phyloP scores from a whole-genome alignment of 1,284 basidiomycete species.

The Fomitopsis betulina region DNA sequence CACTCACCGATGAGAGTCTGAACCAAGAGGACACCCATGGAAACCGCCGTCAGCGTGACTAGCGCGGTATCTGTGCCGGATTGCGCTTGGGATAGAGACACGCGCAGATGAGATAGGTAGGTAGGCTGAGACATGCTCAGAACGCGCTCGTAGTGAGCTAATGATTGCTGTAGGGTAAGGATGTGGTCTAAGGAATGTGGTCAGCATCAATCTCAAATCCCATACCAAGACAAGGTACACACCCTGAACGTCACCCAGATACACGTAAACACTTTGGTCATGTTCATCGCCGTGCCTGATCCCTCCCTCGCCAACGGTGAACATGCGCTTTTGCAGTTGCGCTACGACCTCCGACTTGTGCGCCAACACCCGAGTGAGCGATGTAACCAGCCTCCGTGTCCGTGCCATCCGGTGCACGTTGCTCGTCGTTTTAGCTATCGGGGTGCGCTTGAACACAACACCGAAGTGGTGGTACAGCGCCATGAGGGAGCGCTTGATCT shows the following conservation, averaged over 20 bases:
- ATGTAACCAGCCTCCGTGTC: slow-evolving; percentile 79
- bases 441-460: slow-evolving; percentile 13
- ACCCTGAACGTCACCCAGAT: slow-evolving; percentile 94
- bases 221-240: slow-evolving; percentile 14
- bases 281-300: slow-evolving; percentile 38
- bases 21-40: slow-evolving; percentile 66
- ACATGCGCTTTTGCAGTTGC: slow-evolving; percentile 73
- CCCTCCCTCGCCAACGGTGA: slow-evolving; percentile 33
- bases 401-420: slow-evolving; percentile 74
- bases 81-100: slow-evolving; percentile 58
- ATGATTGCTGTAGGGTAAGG: slow-evolving; percentile 78
- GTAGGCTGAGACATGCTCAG: slow-evolving; percentile 85
- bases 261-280: slow-evolving; percentile 72
- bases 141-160: slow-evolving; percentile 88
- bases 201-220: background rate
- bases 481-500: slow-evolving; percentile 14
- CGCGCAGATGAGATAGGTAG: slow-evolving; percentile 76
- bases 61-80: slow-evolving; percentile 64
- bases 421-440: slow-evolving; percentile 28
- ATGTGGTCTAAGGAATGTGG: slow-evolving; percentile 73
- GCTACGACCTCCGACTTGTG: slow-evolving; percentile 84
- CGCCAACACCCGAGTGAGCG: slow-evolving; percentile 72
- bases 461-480: slow-evolving; percentile 12
- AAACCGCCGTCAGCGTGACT: slow-evolving; percentile 63
- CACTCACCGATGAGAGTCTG: slow-evolving; percentile 60